phyloP scores from a whole-genome alignment of 179 eudicot genomes.

The Spinacia oleracea region DNA sequence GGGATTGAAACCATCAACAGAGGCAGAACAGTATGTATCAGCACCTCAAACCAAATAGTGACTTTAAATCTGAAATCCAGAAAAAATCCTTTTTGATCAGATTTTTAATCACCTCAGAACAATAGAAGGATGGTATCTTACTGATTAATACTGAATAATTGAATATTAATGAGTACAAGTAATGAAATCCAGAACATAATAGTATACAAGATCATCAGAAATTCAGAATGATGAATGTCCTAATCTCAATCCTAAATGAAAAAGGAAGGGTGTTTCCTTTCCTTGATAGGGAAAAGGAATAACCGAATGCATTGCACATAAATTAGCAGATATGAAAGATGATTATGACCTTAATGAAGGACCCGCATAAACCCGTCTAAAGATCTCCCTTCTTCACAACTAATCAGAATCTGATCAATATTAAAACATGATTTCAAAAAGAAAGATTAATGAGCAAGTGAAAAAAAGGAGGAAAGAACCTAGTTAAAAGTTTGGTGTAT shows the following conservation, averaged over 20 bases:
- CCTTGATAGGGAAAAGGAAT: neutral
- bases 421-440: slow-evolving; percentile 9
- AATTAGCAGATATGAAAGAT: neutral
- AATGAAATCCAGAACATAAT: neutral
- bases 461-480: neutral
- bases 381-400: slow-evolving; percentile 8
- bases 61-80: slow-evolving; percentile 6
- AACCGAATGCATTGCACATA: neutral
- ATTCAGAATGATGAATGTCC: neutral
- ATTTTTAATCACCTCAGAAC: neutral
- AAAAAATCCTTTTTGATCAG: neutral
- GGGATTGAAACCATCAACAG: neutral
- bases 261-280: neutral
- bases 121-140: neutral
- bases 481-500: neutral
- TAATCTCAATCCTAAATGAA: neutral
- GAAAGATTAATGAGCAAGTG: slow-evolving; percentile 10
- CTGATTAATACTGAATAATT: too few species aligned
- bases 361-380: neutral
- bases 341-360: slow-evolving; percentile 20
- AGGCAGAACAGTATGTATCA: neutral
- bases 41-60: neutral
- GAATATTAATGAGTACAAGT: slow-evolving; percentile 10
- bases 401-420: slow-evolving; percentile 7
- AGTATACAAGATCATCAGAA: neutral